Evolutionary conservation across 192 early-diverging fungal genomes (phyloP).

Genomic region (Polychytrium aggregatum): DNA sequence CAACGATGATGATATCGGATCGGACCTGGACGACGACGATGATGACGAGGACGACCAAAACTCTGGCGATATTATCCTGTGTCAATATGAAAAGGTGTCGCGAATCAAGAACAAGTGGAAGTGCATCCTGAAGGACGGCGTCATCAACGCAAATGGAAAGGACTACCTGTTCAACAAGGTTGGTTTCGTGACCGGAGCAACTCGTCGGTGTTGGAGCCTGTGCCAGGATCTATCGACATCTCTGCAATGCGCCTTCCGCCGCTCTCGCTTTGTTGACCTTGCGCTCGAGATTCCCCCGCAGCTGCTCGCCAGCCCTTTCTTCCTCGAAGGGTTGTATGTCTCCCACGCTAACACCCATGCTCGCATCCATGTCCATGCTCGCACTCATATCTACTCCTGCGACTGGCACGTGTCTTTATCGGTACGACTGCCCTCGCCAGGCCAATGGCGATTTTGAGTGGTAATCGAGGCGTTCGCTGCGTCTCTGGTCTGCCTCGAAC

Average conservation of each 20-base stretch:
- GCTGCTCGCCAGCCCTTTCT: too few relatives aligned
- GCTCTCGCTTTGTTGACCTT: too few relatives aligned
- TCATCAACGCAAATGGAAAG: conserved; percentile 86
- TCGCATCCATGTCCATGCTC: too few relatives aligned
- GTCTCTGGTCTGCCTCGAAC: too few relatives aligned
- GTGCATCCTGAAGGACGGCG: conserved; percentile 91
- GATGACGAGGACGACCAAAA: conserved; percentile 22
- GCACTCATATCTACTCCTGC: too few relatives aligned
- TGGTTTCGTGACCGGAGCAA: neutral
- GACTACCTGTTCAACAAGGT: conserved; percentile 91
- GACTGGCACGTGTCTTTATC: too few relatives aligned
- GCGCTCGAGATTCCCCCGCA: too few relatives aligned
- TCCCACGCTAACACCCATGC: too few relatives aligned
- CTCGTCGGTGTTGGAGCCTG: neutral
- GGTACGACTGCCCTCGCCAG: conserved; percentile 1
- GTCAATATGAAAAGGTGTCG: conserved; percentile 55
- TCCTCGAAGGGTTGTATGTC: too few relatives aligned
- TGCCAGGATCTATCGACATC: too few relatives aligned
- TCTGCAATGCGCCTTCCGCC: too few relatives aligned
- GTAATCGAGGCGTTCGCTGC: conserved; percentile 48
- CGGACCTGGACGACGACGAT: conserved; percentile 41
- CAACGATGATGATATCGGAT: conserved; percentile 34
- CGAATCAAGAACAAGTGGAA: conserved; percentile 99
- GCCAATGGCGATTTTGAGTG: conserved; percentile 95
- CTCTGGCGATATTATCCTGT: conserved; percentile 23